phyloP scores from a whole-genome alignment of 768 basidiomycete species.

The Tylopilus vinaceipallidus region DNA sequence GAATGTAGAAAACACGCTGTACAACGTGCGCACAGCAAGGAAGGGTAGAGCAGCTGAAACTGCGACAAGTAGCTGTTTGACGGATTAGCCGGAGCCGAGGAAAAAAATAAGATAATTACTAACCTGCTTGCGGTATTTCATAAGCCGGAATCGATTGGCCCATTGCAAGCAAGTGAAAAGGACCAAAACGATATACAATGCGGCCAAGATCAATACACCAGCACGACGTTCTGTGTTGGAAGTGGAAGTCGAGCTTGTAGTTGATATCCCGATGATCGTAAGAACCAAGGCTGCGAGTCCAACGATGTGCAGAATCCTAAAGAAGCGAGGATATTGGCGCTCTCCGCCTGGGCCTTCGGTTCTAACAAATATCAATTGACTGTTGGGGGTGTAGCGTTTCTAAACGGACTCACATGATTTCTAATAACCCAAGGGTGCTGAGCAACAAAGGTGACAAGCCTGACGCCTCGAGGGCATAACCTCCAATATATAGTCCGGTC shows the following conservation, averaged over 20 bases:
- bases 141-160: slow-evolving; percentile 43
- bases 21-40: slow-evolving; percentile 46
- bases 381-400: neutral
- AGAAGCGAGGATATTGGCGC: slow-evolving; percentile 4
- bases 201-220: slow-evolving; percentile 35
- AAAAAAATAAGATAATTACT: slow-evolving; percentile 26
- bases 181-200: slow-evolving; percentile 42
- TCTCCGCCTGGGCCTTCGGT: slow-evolving; percentile 28
- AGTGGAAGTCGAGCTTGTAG: slow-evolving; percentile 7
- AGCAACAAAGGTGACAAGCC: slow-evolving; percentile 41
- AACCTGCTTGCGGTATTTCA: slow-evolving; percentile 28
- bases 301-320: slow-evolving; percentile 31
- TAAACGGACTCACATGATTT: slow-evolving; percentile 32
- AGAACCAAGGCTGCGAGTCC: slow-evolving; percentile 31
- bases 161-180: slow-evolving; percentile 49
- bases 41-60: slow-evolving; percentile 57
- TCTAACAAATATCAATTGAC: slow-evolving; percentile 19
- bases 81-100: slow-evolving; percentile 8
- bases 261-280: slow-evolving; percentile 33
- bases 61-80: slow-evolving; percentile 51
- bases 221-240: slow-evolving; percentile 30
- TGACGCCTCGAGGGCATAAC: slow-evolving; percentile 42
- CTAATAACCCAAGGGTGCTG: slow-evolving; percentile 36
- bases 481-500: slow-evolving; percentile 48
- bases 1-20: slow-evolving; percentile 57